A percentile compares a stretch with the other conserved stretches of the same genome.
Evolutionary conservation across 345 rosid species (phyloP).

Genomic region (Lepidium africanum): DNA sequence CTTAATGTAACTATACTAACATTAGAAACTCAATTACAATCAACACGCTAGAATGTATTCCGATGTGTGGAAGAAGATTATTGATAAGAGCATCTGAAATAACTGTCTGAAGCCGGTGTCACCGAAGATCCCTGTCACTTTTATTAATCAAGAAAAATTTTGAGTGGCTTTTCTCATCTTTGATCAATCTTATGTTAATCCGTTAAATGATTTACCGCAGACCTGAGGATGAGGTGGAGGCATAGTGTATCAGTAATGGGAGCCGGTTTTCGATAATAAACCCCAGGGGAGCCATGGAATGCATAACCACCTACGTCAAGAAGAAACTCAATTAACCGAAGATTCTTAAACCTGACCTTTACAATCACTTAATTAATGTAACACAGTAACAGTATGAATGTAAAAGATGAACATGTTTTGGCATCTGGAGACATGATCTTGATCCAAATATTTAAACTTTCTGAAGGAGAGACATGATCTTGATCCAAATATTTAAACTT

Average conservation of each 20-base stretch:
- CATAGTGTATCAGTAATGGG: slow-evolving; percentile 7
- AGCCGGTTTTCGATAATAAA: neutral
- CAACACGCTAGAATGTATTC: slow-evolving; percentile 54
- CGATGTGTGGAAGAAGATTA: slow-evolving; percentile 51
- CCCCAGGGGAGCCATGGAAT: neutral
- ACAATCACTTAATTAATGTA: neutral
- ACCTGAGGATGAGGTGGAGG: slow-evolving; percentile 31
- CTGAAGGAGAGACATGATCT: neutral
- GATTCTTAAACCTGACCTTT: neutral
- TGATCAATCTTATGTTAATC: neutral
- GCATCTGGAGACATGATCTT: neutral
- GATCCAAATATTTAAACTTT: neutral
- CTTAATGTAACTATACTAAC: no score
- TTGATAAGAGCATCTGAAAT: slow-evolving; percentile 38
- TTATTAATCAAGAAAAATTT: neutral
- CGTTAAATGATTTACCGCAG: neutral
- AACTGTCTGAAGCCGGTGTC: slow-evolving; percentile 43
- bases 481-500: neutral
- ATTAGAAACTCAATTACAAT: no score
- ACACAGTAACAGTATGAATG: neutral
- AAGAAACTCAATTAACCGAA: neutral
- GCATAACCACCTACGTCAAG: slow-evolving; percentile 4
- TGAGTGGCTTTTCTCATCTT: neutral
- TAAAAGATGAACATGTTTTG: neutral
- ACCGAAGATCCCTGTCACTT: slow-evolving; percentile 43